A percentile compares a stretch with the other conserved stretches of the same genome.
Evolutionary conservation across 2,329 filamentous ascomycete species (phyloP).

Genomic region (Beauveria brongniartii): DNA sequence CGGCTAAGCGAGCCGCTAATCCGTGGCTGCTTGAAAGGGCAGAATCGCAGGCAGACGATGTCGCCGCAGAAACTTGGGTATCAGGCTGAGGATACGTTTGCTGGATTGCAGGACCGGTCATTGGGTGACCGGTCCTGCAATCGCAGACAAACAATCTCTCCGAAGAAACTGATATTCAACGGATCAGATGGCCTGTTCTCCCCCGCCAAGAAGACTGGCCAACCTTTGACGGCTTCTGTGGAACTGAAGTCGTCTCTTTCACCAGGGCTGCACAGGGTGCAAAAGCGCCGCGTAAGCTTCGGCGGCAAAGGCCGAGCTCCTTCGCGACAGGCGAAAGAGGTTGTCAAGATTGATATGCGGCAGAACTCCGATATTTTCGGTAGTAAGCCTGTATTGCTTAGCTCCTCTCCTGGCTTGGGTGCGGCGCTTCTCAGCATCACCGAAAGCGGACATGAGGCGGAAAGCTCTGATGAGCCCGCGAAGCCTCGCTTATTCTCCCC

Average conservation of each 20-base stretch:
- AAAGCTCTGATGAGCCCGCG: neutral
- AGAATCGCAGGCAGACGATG: conserved; percentile 20
- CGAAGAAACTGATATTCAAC: conserved; percentile 11
- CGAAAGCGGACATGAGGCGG: neutral
- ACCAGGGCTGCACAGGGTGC: neutral
- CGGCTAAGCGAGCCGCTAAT: conserved; percentile 28
- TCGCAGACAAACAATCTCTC: conserved; percentile 23
- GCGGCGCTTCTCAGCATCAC: conserved; percentile 1
- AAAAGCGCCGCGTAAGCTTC: neutral
- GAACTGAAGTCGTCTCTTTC: neutral
- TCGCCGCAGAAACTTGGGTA: conserved; percentile 19
- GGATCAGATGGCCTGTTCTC: neutral
- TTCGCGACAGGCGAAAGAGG: conserved; percentile 13
- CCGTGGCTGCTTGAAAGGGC: conserved; percentile 18
- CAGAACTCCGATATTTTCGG: conserved; percentile 29
- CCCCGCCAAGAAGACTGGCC: neutral
- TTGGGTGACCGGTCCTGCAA: conserved; percentile 4
- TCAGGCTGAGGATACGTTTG: neutral
- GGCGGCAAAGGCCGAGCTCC: conserved; percentile 2
- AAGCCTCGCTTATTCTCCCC: neutral
- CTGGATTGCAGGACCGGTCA: neutral
- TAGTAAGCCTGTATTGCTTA: conserved; percentile 12
- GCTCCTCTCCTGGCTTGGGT: neutral
- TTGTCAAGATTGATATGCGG: conserved; percentile 28
- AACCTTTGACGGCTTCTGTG: neutral